Percentiles rank a stretch among this genome's conserved stretches.
These are phyloP conservation scores for Ormosia emarginata DNA, from an alignment of 306 rosid genomes.

Conservation along the genomic window DNA sequence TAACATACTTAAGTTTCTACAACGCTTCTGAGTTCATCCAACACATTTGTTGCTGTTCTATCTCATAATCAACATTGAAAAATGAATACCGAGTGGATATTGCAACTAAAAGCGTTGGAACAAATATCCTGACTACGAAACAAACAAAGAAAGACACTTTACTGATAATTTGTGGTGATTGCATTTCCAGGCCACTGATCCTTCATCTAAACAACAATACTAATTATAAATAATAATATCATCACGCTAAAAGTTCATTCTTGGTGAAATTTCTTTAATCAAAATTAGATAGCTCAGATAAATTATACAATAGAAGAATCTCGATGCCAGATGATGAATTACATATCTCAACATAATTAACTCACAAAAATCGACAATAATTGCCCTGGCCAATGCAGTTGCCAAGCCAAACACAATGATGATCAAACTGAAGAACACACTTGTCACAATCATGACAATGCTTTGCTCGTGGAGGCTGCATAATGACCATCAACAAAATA, in stretches of 20 bases:
- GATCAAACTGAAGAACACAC: constrained; percentile 98
- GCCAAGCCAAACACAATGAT: constrained; percentile 99
- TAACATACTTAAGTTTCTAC: not conserved
- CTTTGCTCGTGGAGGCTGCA: constrained; percentile 97
- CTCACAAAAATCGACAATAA: constrained; percentile 97
- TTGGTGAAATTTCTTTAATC: constrained; percentile 7
- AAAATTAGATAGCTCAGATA: not conserved
- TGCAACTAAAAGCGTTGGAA: constrained; percentile 10
- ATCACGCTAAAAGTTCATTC: not conserved
- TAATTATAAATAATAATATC: constrained; percentile 1
- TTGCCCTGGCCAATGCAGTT: constrained; percentile 95
- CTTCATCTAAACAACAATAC: constrained; percentile 17
- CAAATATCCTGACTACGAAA: not conserved
- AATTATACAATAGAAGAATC: not conserved
- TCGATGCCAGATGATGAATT: constrained; percentile 1
- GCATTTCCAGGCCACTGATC: constrained; percentile 21
- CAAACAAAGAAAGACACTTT: constrained; percentile 8
- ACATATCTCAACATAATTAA: constrained; percentile 18
- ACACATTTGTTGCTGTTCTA: not conserved
- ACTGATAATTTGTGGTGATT: not conserved
- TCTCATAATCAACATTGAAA: not conserved
- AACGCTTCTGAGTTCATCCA: not conserved
- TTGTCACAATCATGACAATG: constrained; percentile 97
- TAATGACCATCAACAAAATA: constrained; percentile 16
- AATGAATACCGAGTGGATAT: not conserved